Percentiles rank a stretch among this genome's conserved stretches.
Evolutionary conservation across 257 asterid species (phyloP).

Genomic region (Linderniella brevidens): DNA sequence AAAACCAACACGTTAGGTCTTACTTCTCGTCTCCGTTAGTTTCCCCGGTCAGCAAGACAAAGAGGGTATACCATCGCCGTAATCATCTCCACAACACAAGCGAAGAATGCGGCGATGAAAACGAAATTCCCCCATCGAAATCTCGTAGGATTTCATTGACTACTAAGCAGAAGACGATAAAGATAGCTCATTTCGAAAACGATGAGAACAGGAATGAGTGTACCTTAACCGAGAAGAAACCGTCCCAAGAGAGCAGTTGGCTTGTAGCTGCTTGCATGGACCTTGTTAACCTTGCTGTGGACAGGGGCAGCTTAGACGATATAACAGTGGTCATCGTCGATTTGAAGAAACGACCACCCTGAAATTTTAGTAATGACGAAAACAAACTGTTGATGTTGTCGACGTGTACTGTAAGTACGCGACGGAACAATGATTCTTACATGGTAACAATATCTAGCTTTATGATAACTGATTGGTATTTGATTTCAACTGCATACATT

Average conservation of each 20-base stretch:
- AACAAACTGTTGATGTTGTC: too few relatives aligned
- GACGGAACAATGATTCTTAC: too few relatives aligned
- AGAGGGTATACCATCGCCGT: conserved; percentile 2
- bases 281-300: conserved; percentile 51
- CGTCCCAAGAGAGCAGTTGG: conserved; percentile 14
- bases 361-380: too few relatives aligned
- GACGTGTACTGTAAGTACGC: too few relatives aligned
- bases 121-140: conserved; percentile 8
- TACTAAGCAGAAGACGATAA: conserved; percentile 17
- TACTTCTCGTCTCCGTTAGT: conserved; percentile 14
- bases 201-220: conserved; percentile 18
- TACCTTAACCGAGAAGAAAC: conserved; percentile 8
- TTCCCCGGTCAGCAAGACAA: conserved; percentile 22
- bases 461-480: too few relatives aligned
- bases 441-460: too few relatives aligned
- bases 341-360: too few relatives aligned
- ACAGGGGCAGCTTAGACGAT: conserved; percentile 73
- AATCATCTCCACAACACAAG: too few relatives aligned
- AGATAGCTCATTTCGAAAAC: conserved; percentile 4
- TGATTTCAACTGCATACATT: too few relatives aligned
- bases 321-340: conserved; percentile 64
- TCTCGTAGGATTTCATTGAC: conserved; percentile 21
- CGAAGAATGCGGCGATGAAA: too few relatives aligned
- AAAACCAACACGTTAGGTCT: conserved; percentile 7
- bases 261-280: conserved; percentile 49